A percentile compares a stretch with the other conserved stretches of the same genome.
Conservation (phyloP, 495 filamentous ascomycete species). For the Barbatosphaeria neglecta region DNA sequence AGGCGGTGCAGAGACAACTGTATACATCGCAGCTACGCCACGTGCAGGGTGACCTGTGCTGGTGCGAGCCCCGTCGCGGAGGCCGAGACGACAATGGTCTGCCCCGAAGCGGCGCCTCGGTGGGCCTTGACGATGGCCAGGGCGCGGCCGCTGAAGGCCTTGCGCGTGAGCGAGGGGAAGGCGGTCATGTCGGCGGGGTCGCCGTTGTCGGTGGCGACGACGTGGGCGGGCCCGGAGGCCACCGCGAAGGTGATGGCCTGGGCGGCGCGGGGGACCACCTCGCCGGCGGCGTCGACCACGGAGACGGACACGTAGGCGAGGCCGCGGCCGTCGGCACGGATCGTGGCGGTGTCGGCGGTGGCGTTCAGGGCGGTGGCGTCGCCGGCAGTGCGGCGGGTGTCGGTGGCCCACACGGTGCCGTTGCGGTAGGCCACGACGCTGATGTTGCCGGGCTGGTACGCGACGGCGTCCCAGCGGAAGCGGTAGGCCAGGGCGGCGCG, state of each 20-base stretch:
- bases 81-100: constrained; percentile 23
- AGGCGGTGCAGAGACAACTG: background rate
- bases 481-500: constrained; percentile 23
- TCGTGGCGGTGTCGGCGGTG: constrained; percentile 21
- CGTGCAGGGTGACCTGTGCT: constrained; percentile 4
- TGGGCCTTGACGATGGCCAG: constrained; percentile 24
- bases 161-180: constrained; percentile 23
- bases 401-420: constrained; percentile 28
- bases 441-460: constrained; percentile 31
- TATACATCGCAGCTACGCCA: background rate
- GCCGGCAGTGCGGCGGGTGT: constrained; percentile 22
- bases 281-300: constrained; percentile 28
- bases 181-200: constrained; percentile 25
- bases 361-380: constrained; percentile 17
- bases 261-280: constrained; percentile 21
- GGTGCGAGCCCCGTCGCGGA: constrained; percentile 16
- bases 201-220: constrained; percentile 33
- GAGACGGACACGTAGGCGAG: constrained; percentile 30
- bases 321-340: constrained; percentile 28
- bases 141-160: constrained; percentile 26
- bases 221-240: constrained; percentile 18
- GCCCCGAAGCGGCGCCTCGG: constrained; percentile 10
- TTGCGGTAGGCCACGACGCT: constrained; percentile 31
- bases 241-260: constrained; percentile 31
- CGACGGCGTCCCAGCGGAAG: constrained; percentile 36